Evolutionary conservation across 352 stramenopile genomes (phyloP), one percentile per base, ranked within the genome.

Genomic region (Elongisporangium prolatum): DNA sequence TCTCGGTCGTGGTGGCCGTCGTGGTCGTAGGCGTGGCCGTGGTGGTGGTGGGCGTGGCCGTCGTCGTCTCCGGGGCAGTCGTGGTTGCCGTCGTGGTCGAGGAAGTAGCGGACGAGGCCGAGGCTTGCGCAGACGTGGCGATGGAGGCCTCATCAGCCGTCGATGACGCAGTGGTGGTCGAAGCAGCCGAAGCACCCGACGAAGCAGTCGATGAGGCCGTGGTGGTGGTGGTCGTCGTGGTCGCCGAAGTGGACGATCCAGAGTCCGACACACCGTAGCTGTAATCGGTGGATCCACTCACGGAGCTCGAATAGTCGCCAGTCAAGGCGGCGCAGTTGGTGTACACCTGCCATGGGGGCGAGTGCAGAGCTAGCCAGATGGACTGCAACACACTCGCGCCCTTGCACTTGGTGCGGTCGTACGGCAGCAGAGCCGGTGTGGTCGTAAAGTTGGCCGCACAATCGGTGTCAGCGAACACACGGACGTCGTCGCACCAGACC

Each of bases 291-390:
- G 57, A 60, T 11, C 61, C 61, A 11, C 54, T 66, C 21, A 54
- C 22, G 0, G 57, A 63, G 44, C 65, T 44, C 34, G 34, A 44
- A 13, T 44, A 44, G 34, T 44, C 61, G 6, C 37, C 44, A 16
- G 72, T 76, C 17, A 80, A 63, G 71, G 72, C 80, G 18, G 84
- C 76, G 49, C 76, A 86, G 65, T 86, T 67, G 11, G 60, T 81
- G 63, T 80, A 85, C 59, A 78, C 75, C 61, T 85, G 75, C 72
- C 75, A 85, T 16, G 68, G 72, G 9, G 64, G 64, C 20, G 67
- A 62, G 48, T 85, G 75, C 8, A 85, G 60, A 5, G 50, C 75
- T 21, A 85, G 63, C 75, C 75, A 85, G 63, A 79, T 82, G 61
- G 82, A 57, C 9, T 65, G 75, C 49, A 82, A 61, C 10, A 62